These are phyloP conservation scores for Fusarium begoniae DNA, from an alignment of 2,329 filamentous ascomycete species.

Conservation along the genomic window DNA sequence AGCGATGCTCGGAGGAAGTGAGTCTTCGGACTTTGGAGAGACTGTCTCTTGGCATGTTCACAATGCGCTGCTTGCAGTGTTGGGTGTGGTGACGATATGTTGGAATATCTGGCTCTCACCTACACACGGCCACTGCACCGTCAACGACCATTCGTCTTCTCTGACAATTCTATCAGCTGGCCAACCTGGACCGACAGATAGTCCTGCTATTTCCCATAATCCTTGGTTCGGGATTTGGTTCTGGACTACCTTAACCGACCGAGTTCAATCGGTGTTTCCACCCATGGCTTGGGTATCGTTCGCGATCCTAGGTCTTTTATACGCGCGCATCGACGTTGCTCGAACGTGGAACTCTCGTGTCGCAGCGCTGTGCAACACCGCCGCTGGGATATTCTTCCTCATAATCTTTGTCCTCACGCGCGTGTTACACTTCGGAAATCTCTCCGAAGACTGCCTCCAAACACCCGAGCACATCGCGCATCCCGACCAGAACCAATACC, in stretches of 20 bases:
- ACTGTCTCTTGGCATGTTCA: slow-evolving; percentile 53
- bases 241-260: slow-evolving; percentile 43
- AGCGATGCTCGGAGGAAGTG: slow-evolving; percentile 41
- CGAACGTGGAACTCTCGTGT: slow-evolving; percentile 44
- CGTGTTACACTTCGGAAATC: slow-evolving; percentile 53
- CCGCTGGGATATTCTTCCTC: slow-evolving; percentile 45
- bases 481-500: slow-evolving; percentile 51
- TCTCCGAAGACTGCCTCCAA: slow-evolving; percentile 54
- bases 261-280: slow-evolving; percentile 53
- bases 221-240: slow-evolving; percentile 53
- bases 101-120: slow-evolving; percentile 59
- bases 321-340: slow-evolving; percentile 51
- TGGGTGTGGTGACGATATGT: slow-evolving; percentile 52
- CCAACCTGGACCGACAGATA: not conserved
- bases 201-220: slow-evolving; percentile 28
- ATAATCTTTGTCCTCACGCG: slow-evolving; percentile 54
- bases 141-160: slow-evolving; percentile 10
- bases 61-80: slow-evolving; percentile 48
- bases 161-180: not conserved
- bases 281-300: slow-evolving; percentile 59
- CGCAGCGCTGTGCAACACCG: slow-evolving; percentile 42
- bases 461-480: slow-evolving; percentile 49
- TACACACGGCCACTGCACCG: slow-evolving; percentile 49
- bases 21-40: not conserved
- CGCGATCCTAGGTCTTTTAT: slow-evolving; percentile 55